phyloP scores from a whole-genome alignment of 164 flowering plant species.

The Euptelea pleiosperma region DNA sequence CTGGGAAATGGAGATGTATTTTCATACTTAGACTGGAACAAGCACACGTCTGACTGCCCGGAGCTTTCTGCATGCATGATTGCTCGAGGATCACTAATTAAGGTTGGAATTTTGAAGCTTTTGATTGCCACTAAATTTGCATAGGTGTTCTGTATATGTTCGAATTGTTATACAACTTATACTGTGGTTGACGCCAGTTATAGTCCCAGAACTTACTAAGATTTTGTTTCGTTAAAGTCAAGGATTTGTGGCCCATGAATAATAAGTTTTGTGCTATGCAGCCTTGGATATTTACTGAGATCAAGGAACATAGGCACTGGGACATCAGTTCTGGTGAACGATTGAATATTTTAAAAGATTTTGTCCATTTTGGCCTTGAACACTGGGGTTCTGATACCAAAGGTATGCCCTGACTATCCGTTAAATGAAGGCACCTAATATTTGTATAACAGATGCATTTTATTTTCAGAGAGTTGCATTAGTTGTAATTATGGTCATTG shows the following conservation, averaged over 20 bases:
- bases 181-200: neutral
- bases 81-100: constrained; percentile 87
- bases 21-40: constrained; percentile 86
- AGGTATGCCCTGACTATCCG: constrained; percentile 48
- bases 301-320: constrained; percentile 98
- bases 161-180: too few relatives aligned
- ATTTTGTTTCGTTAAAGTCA: neutral
- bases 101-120: constrained; percentile 39
- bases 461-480: neutral
- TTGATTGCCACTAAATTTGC: neutral
- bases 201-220: neutral
- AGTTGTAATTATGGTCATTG: neutral
- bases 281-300: constrained; percentile 99
- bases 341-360: constrained; percentile 70
- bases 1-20: constrained; percentile 91
- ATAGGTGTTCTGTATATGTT: neutral
- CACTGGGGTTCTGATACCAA: constrained; percentile 99
- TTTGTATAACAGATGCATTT: neutral
- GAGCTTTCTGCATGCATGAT: constrained; percentile 83
- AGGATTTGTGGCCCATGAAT: neutral
- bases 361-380: constrained; percentile 75
- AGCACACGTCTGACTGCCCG: constrained; percentile 64
- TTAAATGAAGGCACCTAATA: neutral
- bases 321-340: constrained; percentile 91
- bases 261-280: constrained; percentile 30